Evolutionary conservation across 305 asterid genomes (phyloP), one percentile per base, ranked within the genome.

Genomic region (Withania somnifera): DNA sequence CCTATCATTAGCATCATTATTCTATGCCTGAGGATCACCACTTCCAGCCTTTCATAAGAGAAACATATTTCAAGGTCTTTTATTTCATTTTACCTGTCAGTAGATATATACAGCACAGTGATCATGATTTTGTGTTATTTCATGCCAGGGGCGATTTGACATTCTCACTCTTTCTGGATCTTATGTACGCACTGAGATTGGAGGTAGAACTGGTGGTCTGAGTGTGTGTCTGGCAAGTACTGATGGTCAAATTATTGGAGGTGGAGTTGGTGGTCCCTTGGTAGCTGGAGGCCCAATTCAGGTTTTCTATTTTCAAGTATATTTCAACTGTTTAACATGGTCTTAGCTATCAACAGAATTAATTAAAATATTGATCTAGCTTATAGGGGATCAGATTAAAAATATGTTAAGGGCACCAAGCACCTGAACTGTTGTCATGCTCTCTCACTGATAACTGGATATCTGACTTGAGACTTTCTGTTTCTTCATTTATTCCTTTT

Each of bases 231-330:
- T 91, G 45, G 88, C 93, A 34, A 85, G 88, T 69, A 75, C 83
- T 82, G 93, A 91, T 82, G 94, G 94, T 26, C 93, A 88, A 85
- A 87, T 91, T 77, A 83, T 91, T 80, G 94, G 94, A 28, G 94
- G 94, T 51, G 90, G 94, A 54, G 86, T 91, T n/a, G 91, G 89
- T 36, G 93, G 92, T 71, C 93, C 94, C 69, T 90, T 91, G 82
- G 87, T 66, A 0, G 93, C 94, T 83, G 92, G 91, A 3, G 92
- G 93, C 57, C 94, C 91, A 7, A 84, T 91, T 73, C 93, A 91
- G 94, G 94, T 91, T 50, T 64, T 19, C 32, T 60, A 26, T 22
- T 64, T 47, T 50, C 17, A 47, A 73, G 79, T 47, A 73, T 73
- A 73, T 73, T 73, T 47, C 8, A 17, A 50, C 32, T 50, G 22